phyloP scores from a whole-genome alignment of 2,329 filamentous ascomycete genomes.

The Cyphellophora attinorum region DNA sequence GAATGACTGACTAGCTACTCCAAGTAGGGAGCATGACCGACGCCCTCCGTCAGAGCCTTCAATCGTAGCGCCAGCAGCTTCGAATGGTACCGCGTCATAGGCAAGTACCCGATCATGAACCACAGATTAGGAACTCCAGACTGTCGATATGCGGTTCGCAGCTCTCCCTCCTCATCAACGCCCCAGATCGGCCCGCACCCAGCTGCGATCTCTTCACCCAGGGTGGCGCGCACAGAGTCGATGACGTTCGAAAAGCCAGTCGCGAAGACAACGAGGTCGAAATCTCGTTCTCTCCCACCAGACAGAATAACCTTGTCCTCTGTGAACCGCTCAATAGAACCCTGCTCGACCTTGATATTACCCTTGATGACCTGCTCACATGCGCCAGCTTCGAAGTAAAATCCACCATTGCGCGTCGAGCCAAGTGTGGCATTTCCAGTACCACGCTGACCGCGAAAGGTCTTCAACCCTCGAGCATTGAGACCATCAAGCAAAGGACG shows the following conservation, averaged over 20 bases:
- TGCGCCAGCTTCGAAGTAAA: conserved; percentile 24
- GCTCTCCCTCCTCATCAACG: conserved; percentile 22
- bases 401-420: conserved; percentile 24
- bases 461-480: conserved; percentile 20
- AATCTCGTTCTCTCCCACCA: conserved; percentile 23
- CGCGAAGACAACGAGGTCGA: conserved; percentile 23
- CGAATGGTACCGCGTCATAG: conserved; percentile 25
- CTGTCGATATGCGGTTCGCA: conserved; percentile 22
- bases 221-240: conserved; percentile 17
- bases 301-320: conserved; percentile 24
- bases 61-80: conserved; percentile 25
- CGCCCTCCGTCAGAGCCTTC: conserved; percentile 20
- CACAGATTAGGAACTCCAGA: conserved; percentile 27
- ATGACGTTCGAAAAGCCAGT: conserved; percentile 21
- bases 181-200: conserved; percentile 20
- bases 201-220: conserved; percentile 19
- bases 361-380: conserved; percentile 22
- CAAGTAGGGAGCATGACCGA: conserved; percentile 6
- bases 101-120: conserved; percentile 29
- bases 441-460: conserved; percentile 26
- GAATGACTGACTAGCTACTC: no score
- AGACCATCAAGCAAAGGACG: conserved; percentile 17
- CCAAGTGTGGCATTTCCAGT: conserved; percentile 23
- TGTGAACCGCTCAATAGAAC: conserved; percentile 18
- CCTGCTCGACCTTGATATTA: conserved; percentile 21